Conservation (phyloP, 495 filamentous ascomycete genomes). For the Aspergillus saccharolyticus region DNA sequence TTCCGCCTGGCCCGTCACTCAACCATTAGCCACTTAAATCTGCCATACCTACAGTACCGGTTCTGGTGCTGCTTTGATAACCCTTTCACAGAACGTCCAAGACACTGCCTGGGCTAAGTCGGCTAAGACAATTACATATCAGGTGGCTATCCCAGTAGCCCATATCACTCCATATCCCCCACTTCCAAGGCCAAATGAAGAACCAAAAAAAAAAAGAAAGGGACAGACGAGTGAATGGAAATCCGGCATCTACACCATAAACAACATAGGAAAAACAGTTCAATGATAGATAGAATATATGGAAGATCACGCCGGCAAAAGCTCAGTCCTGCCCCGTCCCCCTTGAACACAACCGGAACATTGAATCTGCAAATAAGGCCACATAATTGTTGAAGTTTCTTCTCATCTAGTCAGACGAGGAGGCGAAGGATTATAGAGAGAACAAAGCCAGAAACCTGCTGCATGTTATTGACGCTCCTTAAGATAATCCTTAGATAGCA, state of each 20-base stretch:
- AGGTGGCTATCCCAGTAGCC: background rate
- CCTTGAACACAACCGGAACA: conserved; percentile 29
- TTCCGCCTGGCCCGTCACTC: background rate
- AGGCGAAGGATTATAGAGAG: conserved; percentile 7
- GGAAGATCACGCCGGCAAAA: conserved; percentile 25
- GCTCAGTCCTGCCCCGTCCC: conserved; percentile 28
- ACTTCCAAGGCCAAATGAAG: background rate
- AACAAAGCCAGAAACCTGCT: background rate
- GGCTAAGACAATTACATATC: background rate
- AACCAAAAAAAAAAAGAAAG: background rate
- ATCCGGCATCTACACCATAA: conserved; percentile 14
- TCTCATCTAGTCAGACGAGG: conserved; percentile 5
- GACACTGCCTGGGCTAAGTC: background rate
- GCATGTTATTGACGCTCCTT: conserved; percentile 6
- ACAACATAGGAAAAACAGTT: conserved; percentile 23
- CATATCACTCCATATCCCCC: background rate
- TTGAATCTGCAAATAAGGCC: conserved; percentile 16
- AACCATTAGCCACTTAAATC: background rate
- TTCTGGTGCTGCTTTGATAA: background rate
- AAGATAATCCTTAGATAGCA: conserved; percentile 65
- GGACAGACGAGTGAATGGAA: conserved; percentile 5
- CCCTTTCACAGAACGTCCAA: background rate
- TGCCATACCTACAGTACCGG: background rate
- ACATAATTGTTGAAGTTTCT: conserved; percentile 19
- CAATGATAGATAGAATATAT: conserved; percentile 28